phyloP scores from a whole-genome alignment of 768 basidiomycete genomes.

The Pleurotus platypus region DNA sequence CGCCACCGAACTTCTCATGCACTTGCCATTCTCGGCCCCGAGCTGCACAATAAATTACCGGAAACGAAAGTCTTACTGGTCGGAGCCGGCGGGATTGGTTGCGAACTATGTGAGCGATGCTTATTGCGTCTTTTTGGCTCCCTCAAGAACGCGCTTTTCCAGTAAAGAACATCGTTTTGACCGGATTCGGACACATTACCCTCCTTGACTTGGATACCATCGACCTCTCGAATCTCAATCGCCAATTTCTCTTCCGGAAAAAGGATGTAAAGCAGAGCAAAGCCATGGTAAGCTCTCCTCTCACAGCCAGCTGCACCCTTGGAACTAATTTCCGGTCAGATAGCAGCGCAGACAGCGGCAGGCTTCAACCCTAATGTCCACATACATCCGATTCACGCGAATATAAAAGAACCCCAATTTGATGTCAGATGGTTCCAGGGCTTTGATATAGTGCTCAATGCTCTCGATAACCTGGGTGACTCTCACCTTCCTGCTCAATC shows the following conservation, averaged over 20 bases:
- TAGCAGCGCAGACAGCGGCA: constrained; percentile 78
- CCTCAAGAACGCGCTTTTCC: constrained; percentile 1
- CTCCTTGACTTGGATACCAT: constrained; percentile 97
- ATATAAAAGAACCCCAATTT: constrained; percentile 91
- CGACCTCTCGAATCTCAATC: constrained; percentile 94
- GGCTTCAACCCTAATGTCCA: constrained; percentile 86
- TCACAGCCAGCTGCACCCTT: neutral
- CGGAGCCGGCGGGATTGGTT: constrained; percentile 96
- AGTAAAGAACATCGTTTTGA: constrained; percentile 96
- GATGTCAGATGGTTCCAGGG: constrained; percentile 87
- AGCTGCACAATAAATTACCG: constrained; percentile 58
- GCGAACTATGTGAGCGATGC: constrained; percentile 74
- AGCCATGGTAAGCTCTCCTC: constrained; percentile 61
- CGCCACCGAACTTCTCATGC: constrained; percentile 57
- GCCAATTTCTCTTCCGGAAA: constrained; percentile 95
- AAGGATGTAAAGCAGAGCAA: constrained; percentile 98
- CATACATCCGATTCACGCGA: constrained; percentile 87
- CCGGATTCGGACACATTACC: constrained; percentile 90
- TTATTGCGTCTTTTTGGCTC: neutral
- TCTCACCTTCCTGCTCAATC: constrained; percentile 7
- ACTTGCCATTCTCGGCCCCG: constrained; percentile 74
- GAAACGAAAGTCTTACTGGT: constrained; percentile 79
- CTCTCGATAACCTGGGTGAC: constrained; percentile 92
- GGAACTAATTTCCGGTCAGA: constrained; percentile 32
- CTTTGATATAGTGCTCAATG: constrained; percentile 93